A percentile compares a stretch with the other conserved stretches of the same genome.
These are phyloP conservation scores for Irpex sp. DNA, from an alignment of 1,284 basidiomycete species.

Conservation along the genomic window DNA sequence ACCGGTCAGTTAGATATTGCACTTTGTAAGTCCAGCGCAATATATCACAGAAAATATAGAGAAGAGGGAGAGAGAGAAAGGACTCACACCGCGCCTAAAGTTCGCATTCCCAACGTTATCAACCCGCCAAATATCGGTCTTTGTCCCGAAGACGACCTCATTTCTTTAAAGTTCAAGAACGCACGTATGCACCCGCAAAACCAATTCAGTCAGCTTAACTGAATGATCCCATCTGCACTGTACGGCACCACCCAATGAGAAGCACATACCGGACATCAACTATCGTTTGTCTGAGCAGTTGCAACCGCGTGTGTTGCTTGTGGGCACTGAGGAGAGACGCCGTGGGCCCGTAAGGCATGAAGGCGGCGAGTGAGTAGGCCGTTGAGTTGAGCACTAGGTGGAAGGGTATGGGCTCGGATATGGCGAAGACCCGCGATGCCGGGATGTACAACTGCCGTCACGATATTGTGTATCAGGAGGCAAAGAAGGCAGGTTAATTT, in stretches of 20 bases:
- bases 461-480: too few relatives aligned
- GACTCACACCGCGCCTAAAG: conserved; percentile 52
- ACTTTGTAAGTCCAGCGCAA: not conserved
- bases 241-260: not conserved
- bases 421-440: conserved; percentile 52
- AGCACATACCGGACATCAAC: conserved; percentile 59
- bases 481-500: too few relatives aligned
- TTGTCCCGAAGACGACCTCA: conserved; percentile 34
- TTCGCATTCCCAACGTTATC: conserved; percentile 59
- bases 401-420: conserved; percentile 61
- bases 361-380: conserved; percentile 51
- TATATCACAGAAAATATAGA: not conserved
- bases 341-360: conserved; percentile 54
- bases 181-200: too few relatives aligned
- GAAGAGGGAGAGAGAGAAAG: not conserved
- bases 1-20: too few relatives aligned
- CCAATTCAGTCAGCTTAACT: not conserved
- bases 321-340: conserved; percentile 31
- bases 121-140: conserved; percentile 68
- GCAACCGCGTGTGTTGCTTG: conserved; percentile 49
- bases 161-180: conserved; percentile 16
- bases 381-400: conserved; percentile 56
- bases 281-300: conserved; percentile 60
- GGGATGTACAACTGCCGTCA: conserved; percentile 46
- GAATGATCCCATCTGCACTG: not conserved